Evolutionary conservation across 2,329 filamentous ascomycete genomes (phyloP).

Genomic region (Paramyrothecium roridum): DNA sequence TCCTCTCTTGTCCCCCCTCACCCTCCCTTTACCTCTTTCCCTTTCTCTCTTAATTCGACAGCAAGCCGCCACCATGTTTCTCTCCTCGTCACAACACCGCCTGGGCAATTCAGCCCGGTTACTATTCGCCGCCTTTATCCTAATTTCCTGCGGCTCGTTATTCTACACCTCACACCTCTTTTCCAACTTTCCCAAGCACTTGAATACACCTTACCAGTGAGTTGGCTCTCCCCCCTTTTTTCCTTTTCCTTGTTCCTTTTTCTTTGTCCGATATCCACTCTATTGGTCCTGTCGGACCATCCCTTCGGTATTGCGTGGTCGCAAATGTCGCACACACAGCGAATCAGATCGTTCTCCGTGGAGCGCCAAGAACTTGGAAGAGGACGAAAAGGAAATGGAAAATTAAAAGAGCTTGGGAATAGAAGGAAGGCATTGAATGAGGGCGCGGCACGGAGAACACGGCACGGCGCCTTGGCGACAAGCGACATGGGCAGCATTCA

Average conservation of each 20-base stretch:
- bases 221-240: background rate
- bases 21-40: background rate
- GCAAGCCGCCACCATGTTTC: background rate
- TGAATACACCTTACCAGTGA: background rate
- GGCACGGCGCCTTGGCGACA: background rate
- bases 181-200: background rate
- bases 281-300: background rate
- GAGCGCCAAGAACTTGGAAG: too few species aligned
- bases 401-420: too few species aligned
- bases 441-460: too few species aligned
- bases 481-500: too few species aligned
- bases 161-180: background rate
- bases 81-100: background rate
- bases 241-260: too few species aligned
- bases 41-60: background rate
- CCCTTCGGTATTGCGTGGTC: background rate
- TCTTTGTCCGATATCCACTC: background rate
- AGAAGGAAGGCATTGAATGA: too few species aligned
- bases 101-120: background rate
- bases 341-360: too few species aligned
- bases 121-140: background rate
- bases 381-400: too few species aligned
- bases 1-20: background rate
- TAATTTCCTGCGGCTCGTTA: background rate
- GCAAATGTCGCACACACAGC: too few species aligned